phyloP scores from a whole-genome alignment of 768 basidiomycete genomes.

The Lactifluus pinguis region DNA sequence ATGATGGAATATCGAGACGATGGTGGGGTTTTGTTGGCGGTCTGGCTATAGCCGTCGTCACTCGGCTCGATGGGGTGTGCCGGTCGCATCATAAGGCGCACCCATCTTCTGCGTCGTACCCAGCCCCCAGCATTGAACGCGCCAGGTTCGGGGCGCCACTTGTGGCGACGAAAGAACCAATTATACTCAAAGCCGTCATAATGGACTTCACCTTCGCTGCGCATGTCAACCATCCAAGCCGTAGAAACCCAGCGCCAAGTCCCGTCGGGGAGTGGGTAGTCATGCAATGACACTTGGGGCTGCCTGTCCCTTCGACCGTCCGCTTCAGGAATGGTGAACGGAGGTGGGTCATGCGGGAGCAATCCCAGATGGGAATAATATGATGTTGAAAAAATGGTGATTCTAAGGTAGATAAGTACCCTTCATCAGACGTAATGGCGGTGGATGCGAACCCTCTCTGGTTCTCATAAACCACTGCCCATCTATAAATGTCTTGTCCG shows the following conservation, averaged over 20 bases:
- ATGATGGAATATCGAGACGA: neutral
- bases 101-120: conserved; percentile 76
- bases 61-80: conserved; percentile 22
- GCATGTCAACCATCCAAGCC: conserved; percentile 86
- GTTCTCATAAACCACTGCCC: conserved; percentile 77
- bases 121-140: conserved; percentile 54
- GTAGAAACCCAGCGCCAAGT: conserved; percentile 76
- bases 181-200: conserved; percentile 85
- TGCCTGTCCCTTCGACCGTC: conserved; percentile 31
- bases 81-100: conserved; percentile 75
- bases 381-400: conserved; percentile 63
- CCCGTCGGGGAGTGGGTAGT: conserved; percentile 72
- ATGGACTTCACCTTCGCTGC: conserved; percentile 66
- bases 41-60: neutral
- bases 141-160: conserved; percentile 61
- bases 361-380: conserved; percentile 65
- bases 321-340: conserved; percentile 55
- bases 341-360: conserved; percentile 61
- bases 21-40: neutral
- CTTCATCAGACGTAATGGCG: neutral
- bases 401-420: conserved; percentile 24
- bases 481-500: conserved; percentile 51
- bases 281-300: conserved; percentile 46
- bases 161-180: conserved; percentile 56
- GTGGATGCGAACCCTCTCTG: conserved; percentile 53